Base-by-base conservation (phyloP, 345 rosid genomes). In the Brassica carinata region DNA sequence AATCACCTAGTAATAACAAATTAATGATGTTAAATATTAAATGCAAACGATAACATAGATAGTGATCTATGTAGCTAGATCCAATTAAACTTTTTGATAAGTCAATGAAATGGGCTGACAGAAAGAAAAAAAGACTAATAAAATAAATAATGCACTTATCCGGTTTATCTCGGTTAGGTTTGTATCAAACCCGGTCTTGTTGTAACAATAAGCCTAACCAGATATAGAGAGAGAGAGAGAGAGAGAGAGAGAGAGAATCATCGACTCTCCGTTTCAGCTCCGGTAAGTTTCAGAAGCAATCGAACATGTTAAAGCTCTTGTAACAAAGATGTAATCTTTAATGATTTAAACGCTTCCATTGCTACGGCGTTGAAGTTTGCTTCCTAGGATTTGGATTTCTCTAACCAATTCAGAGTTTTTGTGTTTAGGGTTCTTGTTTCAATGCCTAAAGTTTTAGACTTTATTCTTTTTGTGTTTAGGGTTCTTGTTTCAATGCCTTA, bases 281-380 rank as follows among this genome's bases (percentile, higher is more conserved):
- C 73, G 82, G 79, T 72, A 57, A 78, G 61, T 29, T 38, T 72
- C 67, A 34, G 40, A 34, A 78, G 5, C 57, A 64, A 64, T 78
- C 45, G 6, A 51, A 51, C 8, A 14, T 71, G 51, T 69, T 4
- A 7, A 8, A n/a, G n/a, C 7, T 18, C 1, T 8, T 19, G 1
- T 63, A 64, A 31, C 31, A 48, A 33, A 51, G 40, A n/a, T 78
- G 19, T 23, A 19, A 64, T 2, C 58, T 63, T 31, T 48, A 34
- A 23, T n/a, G n/a, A n/a, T n/a, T n/a, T n/a, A n/a, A n/a, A n/a
- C n/a, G 26, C 26, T 23, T 23, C 26, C 26, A 23, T 23, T 23
- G 40, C 7, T 36, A 30, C 64, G 5, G 48, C 34, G 17, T 75
- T 34, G 73, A 23, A 66, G n/a, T 23, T 40, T 68, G 9, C 45